These are phyloP conservation scores for Thermomucor indicae-seudaticae DNA, from an alignment of 371 early-diverging fungal genomes.

Conservation along the genomic window DNA sequence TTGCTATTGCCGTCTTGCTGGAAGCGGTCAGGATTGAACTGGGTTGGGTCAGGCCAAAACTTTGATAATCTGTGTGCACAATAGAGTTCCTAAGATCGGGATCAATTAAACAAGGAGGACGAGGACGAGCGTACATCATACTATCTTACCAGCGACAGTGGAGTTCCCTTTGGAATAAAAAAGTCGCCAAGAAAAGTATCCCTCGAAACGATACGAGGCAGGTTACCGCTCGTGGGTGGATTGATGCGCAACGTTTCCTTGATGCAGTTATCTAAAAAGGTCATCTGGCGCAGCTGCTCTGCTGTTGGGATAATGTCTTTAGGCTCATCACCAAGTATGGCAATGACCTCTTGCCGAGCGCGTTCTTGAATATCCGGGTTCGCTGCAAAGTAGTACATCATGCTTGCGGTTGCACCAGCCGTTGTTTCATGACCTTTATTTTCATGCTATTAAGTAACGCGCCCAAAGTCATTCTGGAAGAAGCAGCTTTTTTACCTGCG, in stretches of 20 bases:
- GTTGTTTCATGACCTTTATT: constrained; percentile 45
- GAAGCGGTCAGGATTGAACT: constrained; percentile 29
- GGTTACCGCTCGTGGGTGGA: constrained; percentile 17
- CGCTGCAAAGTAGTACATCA: constrained; percentile 32
- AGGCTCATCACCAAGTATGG: constrained; percentile 41
- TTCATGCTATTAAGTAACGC: neutral
- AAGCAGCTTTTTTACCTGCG: constrained; percentile 13
- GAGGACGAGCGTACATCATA: no score
- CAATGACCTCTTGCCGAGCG: constrained; percentile 43
- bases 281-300: constrained; percentile 37
- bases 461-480: neutral
- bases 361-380: constrained; percentile 37
- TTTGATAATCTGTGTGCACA: constrained; percentile 16
- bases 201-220: constrained; percentile 15
- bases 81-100: no score
- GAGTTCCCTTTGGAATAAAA: constrained; percentile 39
- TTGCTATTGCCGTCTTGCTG: neutral
- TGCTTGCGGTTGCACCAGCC: constrained; percentile 36
- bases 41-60: constrained; percentile 23
- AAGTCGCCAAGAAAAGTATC: constrained; percentile 21
- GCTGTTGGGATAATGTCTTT: constrained; percentile 33
- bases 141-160: constrained; percentile 28
- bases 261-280: constrained; percentile 39
- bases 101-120: no score
- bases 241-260: constrained; percentile 42